Conservation (phyloP, 805 yeast genomes). For the Suhomyces pyralidae region DNA sequence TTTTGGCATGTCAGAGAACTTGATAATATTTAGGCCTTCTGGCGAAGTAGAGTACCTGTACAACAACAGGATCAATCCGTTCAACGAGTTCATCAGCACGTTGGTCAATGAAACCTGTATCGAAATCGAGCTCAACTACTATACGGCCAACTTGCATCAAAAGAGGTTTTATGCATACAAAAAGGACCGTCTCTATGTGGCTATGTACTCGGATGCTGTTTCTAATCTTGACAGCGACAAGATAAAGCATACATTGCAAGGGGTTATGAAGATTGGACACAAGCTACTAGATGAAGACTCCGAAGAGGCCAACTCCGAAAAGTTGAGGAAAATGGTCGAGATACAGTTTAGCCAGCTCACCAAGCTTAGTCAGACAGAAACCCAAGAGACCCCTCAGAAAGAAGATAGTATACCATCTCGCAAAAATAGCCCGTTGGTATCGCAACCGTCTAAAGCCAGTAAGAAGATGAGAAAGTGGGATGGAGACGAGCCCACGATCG, state of each 20-base stretch:
- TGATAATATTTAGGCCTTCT: constrained; percentile 33
- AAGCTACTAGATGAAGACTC: constrained; percentile 22
- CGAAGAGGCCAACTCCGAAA: constrained; percentile 17
- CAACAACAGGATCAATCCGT: constrained; percentile 35
- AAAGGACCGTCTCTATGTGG: constrained; percentile 27
- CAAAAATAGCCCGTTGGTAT: neutral
- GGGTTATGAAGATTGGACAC: constrained; percentile 30
- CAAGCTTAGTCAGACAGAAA: constrained; percentile 19
- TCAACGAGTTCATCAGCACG: constrained; percentile 36
- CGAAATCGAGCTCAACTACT: constrained; percentile 33
- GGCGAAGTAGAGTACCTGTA: constrained; percentile 36
- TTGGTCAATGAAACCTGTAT: constrained; percentile 35
- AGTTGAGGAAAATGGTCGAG: constrained; percentile 34
- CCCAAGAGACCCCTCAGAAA: neutral
- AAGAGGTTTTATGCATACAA: constrained; percentile 35
- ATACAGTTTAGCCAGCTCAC: constrained; percentile 38
- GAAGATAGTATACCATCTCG: constrained; percentile 3
- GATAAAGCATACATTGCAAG: constrained; percentile 29
- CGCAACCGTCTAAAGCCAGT: constrained; percentile 9
- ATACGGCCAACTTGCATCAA: constrained; percentile 27
- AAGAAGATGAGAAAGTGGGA: constrained; percentile 46
- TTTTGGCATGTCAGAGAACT: constrained; percentile 34
- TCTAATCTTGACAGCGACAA: constrained; percentile 39
- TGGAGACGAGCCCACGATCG: constrained; percentile 20
- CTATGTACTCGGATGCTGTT: constrained; percentile 38